Evolutionary conservation across 1,284 basidiomycete genomes (phyloP).

Genomic region (Ceratobasidium sp.): DNA sequence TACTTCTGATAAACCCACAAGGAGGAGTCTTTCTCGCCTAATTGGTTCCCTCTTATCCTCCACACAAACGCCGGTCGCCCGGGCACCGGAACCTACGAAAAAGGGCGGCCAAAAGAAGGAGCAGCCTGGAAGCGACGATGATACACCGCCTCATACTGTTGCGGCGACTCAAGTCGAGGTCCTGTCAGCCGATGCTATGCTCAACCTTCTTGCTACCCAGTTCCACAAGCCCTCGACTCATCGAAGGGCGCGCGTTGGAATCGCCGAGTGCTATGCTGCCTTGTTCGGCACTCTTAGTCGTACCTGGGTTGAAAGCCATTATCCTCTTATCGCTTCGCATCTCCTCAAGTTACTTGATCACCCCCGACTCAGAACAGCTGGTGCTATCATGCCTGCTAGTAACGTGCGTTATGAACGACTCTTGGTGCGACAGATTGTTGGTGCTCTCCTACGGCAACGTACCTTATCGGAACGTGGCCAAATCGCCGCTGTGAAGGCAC

Average conservation of each 20-base stretch:
- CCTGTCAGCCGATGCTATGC: conserved; percentile 79
- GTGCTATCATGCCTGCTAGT: conserved; percentile 56
- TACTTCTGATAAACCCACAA: conserved; percentile 80
- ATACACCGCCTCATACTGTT: conserved; percentile 59
- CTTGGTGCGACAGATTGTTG: conserved; percentile 73
- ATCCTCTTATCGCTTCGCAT: conserved; percentile 78
- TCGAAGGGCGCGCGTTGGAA: conserved; percentile 76
- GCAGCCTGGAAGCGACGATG: conserved; percentile 52
- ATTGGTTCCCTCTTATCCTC: conserved; percentile 83
- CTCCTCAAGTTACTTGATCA: conserved; percentile 65
- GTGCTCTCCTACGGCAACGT: conserved; percentile 79
- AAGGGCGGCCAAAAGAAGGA: conserved; percentile 66
- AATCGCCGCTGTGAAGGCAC: conserved; percentile 86
- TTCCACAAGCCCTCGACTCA: conserved; percentile 76
- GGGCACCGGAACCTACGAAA: conserved; percentile 57
- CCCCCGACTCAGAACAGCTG: conserved; percentile 44
- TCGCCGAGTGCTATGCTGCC: conserved; percentile 88
- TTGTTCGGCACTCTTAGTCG: conserved; percentile 77
- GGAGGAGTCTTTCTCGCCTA: conserved; percentile 76
- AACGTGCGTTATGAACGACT: conserved; percentile 75
- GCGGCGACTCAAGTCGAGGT: conserved; percentile 71
- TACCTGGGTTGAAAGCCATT: conserved; percentile 82
- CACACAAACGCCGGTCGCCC: conserved; percentile 74
- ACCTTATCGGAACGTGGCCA: conserved; percentile 93
- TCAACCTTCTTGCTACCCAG: conserved; percentile 73